phyloP scores from a whole-genome alignment of 805 yeast species.

The Naumovozyma dairenensis region DNA sequence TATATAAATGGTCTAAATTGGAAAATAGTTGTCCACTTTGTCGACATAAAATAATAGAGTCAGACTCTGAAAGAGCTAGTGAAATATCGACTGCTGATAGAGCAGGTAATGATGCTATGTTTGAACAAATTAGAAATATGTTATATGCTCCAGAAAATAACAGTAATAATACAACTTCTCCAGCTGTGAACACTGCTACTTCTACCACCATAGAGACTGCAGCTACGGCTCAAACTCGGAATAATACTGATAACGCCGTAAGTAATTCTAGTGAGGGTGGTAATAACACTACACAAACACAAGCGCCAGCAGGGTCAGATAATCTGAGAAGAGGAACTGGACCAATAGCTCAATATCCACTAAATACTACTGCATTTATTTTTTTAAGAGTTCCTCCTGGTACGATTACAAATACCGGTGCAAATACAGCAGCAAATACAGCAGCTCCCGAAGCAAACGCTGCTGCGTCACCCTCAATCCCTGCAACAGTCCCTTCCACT shows the following conservation, averaged over 20 bases:
- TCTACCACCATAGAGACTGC: no score
- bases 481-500: slow-evolving; percentile 1
- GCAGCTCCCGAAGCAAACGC: background rate
- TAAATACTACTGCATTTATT: slow-evolving; percentile 9
- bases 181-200: no score
- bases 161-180: no score
- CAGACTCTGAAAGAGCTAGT: slow-evolving; percentile 4
- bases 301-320: no score
- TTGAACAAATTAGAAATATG: slow-evolving; percentile 23
- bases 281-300: background rate
- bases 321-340: no score
- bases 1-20: slow-evolving; percentile 69
- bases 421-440: slow-evolving; percentile 1
- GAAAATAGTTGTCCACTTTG: slow-evolving; percentile 83
- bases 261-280: slow-evolving; percentile 1
- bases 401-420: background rate
- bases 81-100: no score
- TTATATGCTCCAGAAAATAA: slow-evolving; percentile 18
- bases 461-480: no score
- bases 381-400: slow-evolving; percentile 9
- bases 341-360: slow-evolving; percentile 3
- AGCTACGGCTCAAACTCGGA: no score
- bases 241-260: background rate
- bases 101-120: slow-evolving; percentile 8
- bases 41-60: slow-evolving; percentile 42